Percentiles rank a stretch among this genome's conserved stretches.
Conservation (phyloP, 306 rosid species). For the Comarum palustre region DNA sequence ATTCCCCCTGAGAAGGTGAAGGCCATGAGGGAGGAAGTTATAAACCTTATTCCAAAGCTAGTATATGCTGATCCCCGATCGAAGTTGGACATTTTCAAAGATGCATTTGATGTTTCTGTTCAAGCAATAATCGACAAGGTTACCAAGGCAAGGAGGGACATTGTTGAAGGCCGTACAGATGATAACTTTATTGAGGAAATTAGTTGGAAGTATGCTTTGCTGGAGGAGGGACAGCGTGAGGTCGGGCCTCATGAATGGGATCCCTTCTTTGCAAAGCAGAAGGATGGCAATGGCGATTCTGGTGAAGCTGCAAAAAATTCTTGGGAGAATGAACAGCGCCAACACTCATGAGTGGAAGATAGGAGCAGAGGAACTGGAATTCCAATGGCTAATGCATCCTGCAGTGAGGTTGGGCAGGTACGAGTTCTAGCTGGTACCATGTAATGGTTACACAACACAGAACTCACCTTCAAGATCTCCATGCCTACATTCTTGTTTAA, state of each 20-base stretch:
- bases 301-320: constrained; percentile 78
- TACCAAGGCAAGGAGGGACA: constrained; percentile 71
- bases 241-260: constrained; percentile 99
- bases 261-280: constrained; percentile 96
- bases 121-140: constrained; percentile 80
- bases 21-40: constrained; percentile 87
- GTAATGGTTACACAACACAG: constrained; percentile 20
- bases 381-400: constrained; percentile 9
- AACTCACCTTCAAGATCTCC: constrained; percentile 22
- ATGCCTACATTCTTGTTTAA: constrained; percentile 22
- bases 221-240: constrained; percentile 81
- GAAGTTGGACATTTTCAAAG: constrained; percentile 69
- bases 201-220: constrained; percentile 91
- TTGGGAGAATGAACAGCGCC: constrained; percentile 74
- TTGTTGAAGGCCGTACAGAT: constrained; percentile 53
- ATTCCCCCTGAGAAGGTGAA: constrained; percentile 68
- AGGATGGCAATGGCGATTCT: constrained; percentile 65
- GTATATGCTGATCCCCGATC: constrained; percentile 96
- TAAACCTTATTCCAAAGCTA: constrained; percentile 73
- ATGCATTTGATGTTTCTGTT: constrained; percentile 92
- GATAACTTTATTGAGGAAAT: constrained; percentile 84
- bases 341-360: constrained; percentile 31
- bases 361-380: constrained; percentile 9
- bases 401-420: constrained; percentile 4
- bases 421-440: constrained; percentile 23